phyloP scores from a whole-genome alignment of 2,329 filamentous ascomycete genomes.

The Ilyonectria destructans region DNA sequence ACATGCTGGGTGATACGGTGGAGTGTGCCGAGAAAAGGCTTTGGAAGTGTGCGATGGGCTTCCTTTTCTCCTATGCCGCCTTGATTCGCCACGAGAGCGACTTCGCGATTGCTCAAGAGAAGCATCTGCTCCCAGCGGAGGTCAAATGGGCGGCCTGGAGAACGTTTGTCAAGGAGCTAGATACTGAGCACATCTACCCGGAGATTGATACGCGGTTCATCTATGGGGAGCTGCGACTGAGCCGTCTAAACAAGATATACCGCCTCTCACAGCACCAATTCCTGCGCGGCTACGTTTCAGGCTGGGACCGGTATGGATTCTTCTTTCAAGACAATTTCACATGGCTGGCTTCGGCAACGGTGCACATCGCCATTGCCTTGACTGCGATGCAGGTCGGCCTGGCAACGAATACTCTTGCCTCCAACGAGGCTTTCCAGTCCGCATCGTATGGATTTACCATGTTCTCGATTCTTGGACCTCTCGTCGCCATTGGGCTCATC shows the following conservation, averaged over 20 bases:
- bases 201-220: constrained; percentile 27
- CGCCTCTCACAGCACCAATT: constrained; percentile 21
- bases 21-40: constrained; percentile 15
- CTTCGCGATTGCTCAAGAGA: constrained; percentile 12
- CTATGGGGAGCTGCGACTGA: constrained; percentile 36
- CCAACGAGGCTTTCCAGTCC: constrained; percentile 57
- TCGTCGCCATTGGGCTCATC: too few relatives aligned
- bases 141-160: constrained; percentile 25
- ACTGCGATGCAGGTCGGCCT: constrained; percentile 67
- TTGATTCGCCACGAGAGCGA: constrained; percentile 24
- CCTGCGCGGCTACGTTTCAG: constrained; percentile 44
- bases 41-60: constrained; percentile 21
- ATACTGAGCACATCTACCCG: constrained; percentile 21
- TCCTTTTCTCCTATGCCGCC: constrained; percentile 26
- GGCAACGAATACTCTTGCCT: constrained; percentile 52
- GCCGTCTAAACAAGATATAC: constrained; percentile 28
- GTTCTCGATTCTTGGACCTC: too few relatives aligned
- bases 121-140: constrained; percentile 20
- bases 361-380: constrained; percentile 62
- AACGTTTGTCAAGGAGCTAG: constrained; percentile 17
- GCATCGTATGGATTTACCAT: constrained; percentile 64
- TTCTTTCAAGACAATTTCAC: constrained; percentile 63
- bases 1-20: too few relatives aligned
- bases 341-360: constrained; percentile 57
- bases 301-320: constrained; percentile 54